Evolutionary conservation across 2,329 filamentous ascomycete species (phyloP).

Genomic region (Colletotrichum tanaceti): DNA sequence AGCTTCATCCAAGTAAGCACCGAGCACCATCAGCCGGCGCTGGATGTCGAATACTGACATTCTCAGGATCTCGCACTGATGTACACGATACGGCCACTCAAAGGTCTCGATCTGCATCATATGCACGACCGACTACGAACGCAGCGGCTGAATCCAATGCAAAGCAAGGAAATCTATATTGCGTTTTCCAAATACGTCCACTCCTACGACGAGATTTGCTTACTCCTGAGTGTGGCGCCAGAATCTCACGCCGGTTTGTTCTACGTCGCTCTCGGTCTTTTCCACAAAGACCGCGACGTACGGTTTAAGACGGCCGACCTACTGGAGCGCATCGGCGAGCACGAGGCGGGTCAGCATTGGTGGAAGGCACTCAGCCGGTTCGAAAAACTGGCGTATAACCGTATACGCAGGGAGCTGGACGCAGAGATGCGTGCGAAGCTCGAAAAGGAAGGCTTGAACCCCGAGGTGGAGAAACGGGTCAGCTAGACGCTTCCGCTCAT

Average conservation of each 20-base stretch:
- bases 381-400: slow-evolving; percentile 85
- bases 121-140: slow-evolving; percentile 91
- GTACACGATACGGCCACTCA: slow-evolving; percentile 74
- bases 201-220: slow-evolving; percentile 86
- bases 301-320: slow-evolving; percentile 81
- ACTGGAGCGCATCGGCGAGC: slow-evolving; percentile 82
- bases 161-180: slow-evolving; percentile 86
- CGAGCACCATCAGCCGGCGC: neutral
- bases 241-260: slow-evolving; percentile 91
- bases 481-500: slow-evolving; percentile 52
- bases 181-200: slow-evolving; percentile 80
- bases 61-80: slow-evolving; percentile 72
- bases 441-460: slow-evolving; percentile 57
- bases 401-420: slow-evolving; percentile 77
- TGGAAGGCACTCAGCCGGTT: slow-evolving; percentile 89
- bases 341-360: slow-evolving; percentile 93
- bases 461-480: slow-evolving; percentile 59
- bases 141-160: slow-evolving; percentile 79
- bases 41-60: slow-evolving; percentile 31
- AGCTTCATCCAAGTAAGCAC: slow-evolving; percentile 83
- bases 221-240: slow-evolving; percentile 83
- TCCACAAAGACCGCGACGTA: slow-evolving; percentile 87
- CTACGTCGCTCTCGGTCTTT: slow-evolving; percentile 89
- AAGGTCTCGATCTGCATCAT: slow-evolving; percentile 88
- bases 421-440: slow-evolving; percentile 60